Evolutionary conservation across 495 filamentous ascomycete species (phyloP), one percentile per base, ranked within the genome.

Genomic region (Aspergillus indologenus): DNA sequence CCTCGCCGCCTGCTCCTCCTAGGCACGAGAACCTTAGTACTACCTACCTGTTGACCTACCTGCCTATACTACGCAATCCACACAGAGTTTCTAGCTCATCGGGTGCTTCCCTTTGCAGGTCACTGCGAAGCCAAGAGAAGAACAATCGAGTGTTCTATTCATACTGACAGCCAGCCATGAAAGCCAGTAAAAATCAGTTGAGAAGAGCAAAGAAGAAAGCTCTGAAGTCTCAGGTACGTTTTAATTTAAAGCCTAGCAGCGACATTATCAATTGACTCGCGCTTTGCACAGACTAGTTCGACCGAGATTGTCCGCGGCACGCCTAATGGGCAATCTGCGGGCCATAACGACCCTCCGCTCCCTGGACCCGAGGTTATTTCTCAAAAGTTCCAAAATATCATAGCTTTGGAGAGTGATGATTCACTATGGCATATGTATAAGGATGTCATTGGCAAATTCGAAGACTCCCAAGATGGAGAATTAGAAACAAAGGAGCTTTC

Each of bases 191-290:
- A 75, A 94, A 95, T 66, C 88, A 92, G 72, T 82, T 90, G 68
- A 81, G 89, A 69, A 83, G 88, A 68, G 91, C 91, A 29, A 91
- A 91, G 81, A 96, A 90, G 79, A 96, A 96, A 83, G 88, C 88
- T 54, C 81, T 89, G 62, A 90, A 90, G 74, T 54, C 47, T 18
- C 63, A 70, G 61, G 65, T 73, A 62, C 66, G 70, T 20, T 66
- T 6, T 3, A 29, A 9, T 29, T 52, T 40, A 19, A 17, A 17
- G 46, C 51, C 65, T 50, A 53, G 42, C 12, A 29, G 1, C 8
- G 17, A 52, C 52, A 45, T 61, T 26, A 44, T 23, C 18, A 19
- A 34, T 43, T n/a, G n/a, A n/a, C n/a, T n/a, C n/a, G n/a, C n/a
- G 15, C 22, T 4, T 54, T 42, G n/a, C 15, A 40, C 9, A 58